A percentile compares a stretch with the other conserved stretches of the same genome.
Conservation (phyloP, 192 early-diverging fungal species). For the Coemansia sp. region DNA sequence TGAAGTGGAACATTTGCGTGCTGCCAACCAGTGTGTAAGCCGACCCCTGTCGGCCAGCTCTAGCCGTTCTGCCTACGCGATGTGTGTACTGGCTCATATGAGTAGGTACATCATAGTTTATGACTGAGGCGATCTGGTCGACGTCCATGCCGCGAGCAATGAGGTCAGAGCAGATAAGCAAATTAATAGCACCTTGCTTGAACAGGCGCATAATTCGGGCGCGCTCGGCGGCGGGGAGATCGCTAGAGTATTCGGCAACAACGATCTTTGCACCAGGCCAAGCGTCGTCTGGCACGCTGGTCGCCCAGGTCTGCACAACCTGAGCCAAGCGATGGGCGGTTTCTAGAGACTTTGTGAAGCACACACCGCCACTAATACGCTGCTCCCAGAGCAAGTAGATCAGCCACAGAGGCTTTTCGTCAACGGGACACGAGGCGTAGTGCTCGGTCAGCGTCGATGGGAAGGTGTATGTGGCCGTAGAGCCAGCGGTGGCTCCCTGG, state of each 20-base stretch:
- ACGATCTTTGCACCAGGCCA: constrained; percentile 23
- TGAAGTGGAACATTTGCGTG: constrained; percentile 72
- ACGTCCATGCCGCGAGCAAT: constrained; percentile 91
- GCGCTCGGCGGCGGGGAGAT: constrained; percentile 66
- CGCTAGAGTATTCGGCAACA: constrained; percentile 77
- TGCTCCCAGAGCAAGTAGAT: constrained; percentile 76
- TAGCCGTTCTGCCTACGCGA: constrained; percentile 87
- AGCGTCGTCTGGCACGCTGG: constrained; percentile 23
- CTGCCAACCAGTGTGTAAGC: constrained; percentile 75
- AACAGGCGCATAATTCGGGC: constrained; percentile 65
- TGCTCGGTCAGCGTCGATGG: constrained; percentile 71
- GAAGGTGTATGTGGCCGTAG: constrained; percentile 33
- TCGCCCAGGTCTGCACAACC: constrained; percentile 67
- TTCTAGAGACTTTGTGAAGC: constrained; percentile 91
- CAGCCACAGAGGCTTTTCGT: constrained; percentile 83
- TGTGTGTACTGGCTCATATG: constrained; percentile 91
- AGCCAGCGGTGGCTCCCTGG: constrained; percentile 11
- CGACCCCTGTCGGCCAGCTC: constrained; percentile 81
- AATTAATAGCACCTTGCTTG: constrained; percentile 65
- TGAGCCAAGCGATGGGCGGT: constrained; percentile 81
- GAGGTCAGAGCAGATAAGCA: constrained; percentile 85
- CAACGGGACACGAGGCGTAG: constrained; percentile 65
- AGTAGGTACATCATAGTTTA: constrained; percentile 86
- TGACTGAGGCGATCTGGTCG: constrained; percentile 72
- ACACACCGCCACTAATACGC: constrained; percentile 66